Base-by-base conservation (phyloP, 805 yeast genomes). In the Blastobotrys chiropterorum region DNA sequence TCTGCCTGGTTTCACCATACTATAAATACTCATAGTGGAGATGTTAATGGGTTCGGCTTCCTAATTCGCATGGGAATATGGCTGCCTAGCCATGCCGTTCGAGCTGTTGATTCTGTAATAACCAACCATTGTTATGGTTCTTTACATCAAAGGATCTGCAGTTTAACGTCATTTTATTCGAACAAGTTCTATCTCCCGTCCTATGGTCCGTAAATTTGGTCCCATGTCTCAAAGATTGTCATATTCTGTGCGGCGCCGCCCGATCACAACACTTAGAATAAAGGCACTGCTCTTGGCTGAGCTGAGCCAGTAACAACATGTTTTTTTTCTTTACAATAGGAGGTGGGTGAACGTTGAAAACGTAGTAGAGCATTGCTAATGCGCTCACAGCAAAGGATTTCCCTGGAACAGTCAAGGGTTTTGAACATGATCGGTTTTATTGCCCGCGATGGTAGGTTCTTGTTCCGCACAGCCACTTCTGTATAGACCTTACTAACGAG, bases 371-470 rank as follows among this genome's bases (percentile, higher is more conserved):
- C 16, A 13, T 16, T 40, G 19, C n/a, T n/a, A 43, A 17, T n/a
- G 40, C 11, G 38, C 40, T 21, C 6, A 34, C 47, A 30, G 17
- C 8, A 15, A 15, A 34, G 31, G 47, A 59, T 47, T 62, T 51
- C 51, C 54, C 53, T 22, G 52, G 55, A 2, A 52, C 52, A 26
- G 44, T 62, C n/a, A 42, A 50, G 15, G 66, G 60, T 6, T 61
- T 51, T 44, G 62, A 62, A 34, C 38, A 54, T 31, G 45, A 57
- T 42, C 55, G 62, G 14, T 53, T 63, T 43, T 59, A 61, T 53
- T 64, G 68, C 48, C 67, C 67, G 38, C 51, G 59, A 49, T 64
- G 68, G 50, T 47, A 47, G 4, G 50, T 39, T 14, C 6, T 15
- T n/a, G n/a, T n/a, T n/a, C n/a, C n/a, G n/a, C 14, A 13, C 13